Evolutionary conservation across 306 rosid genomes (phyloP), one percentile per base, ranked within the genome.

Genomic region (Dalbergia cochinchinensis): DNA sequence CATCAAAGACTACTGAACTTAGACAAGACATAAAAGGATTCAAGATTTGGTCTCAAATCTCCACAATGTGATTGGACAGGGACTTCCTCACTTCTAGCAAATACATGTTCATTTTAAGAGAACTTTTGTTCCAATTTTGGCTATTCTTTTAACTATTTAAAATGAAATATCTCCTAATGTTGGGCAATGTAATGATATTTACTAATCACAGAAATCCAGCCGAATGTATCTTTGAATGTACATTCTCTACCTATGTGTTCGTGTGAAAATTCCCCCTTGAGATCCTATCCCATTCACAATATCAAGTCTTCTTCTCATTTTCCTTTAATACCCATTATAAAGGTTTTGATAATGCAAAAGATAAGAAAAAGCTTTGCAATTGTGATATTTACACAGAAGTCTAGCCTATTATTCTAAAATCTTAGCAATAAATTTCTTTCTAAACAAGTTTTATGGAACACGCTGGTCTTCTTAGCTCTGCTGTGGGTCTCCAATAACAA

Each of bases 131-230:
- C 31, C 31, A 26, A 26, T 26, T 26, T 26, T 26, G 31, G 31
- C 31, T 26, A 26, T 26, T 26, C 31, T 26, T 26, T 26, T 26
- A 26, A 26, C 31, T 26, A 26, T 26, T 26, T 26, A 26, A 26
- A 50, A 31, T 39, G 65, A 63, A 84, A 65, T 14, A 45, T 75
- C n/a, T 74, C 71, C 22, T 16, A 44, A 75, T 69, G 26, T 69
- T 62, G 53, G 42, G 64, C 57, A 44, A 69, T 19, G 7, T 78
- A 63, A 54, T 62, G 33, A 15, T 26, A 65, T 63, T 69, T 55
- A 37, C 11, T 66, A 59, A 34, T 61, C 33, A 16, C 57, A 69
- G 53, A 14, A 69, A 10, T 61, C 47, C 15, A 33, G 57, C 74
- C 50, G 61, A 50, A 73, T 34, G 63, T n/a, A 64, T 51, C 31